These are phyloP conservation scores for Hebeloma cylindrosporum DNA, from an alignment of 768 basidiomycete species.

Conservation along the genomic window DNA sequence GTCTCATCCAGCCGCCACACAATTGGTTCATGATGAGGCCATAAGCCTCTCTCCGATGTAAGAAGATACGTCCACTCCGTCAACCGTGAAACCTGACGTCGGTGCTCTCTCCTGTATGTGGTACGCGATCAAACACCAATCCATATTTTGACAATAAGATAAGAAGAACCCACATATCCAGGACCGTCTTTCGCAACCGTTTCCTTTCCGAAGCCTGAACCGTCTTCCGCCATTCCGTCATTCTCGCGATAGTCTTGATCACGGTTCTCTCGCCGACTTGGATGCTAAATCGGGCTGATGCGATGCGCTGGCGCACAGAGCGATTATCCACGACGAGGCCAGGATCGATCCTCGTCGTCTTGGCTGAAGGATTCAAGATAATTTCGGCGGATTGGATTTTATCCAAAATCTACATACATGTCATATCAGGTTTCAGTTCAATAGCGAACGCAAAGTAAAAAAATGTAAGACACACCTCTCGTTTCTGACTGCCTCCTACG, in stretches of 20 bases:
- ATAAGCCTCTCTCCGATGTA: slow-evolving; percentile 78
- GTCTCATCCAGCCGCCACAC: slow-evolving; percentile 88
- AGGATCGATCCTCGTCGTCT: slow-evolving; percentile 53
- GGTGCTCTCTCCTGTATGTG: slow-evolving; percentile 66
- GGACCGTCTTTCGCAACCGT: slow-evolving; percentile 62
- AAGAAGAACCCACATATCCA: slow-evolving; percentile 61
- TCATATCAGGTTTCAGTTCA: too few relatives aligned
- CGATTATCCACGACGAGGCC: slow-evolving; percentile 51
- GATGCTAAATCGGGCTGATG: slow-evolving; percentile 58
- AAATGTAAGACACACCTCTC: slow-evolving; percentile 50
- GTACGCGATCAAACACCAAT: neutral
- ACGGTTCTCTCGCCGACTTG: slow-evolving; percentile 64
- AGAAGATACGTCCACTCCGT: slow-evolving; percentile 62
- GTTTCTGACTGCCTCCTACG: slow-evolving; percentile 65
- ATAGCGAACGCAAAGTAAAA: neutral
- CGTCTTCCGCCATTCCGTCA: slow-evolving; percentile 72
- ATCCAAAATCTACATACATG: slow-evolving; percentile 49
- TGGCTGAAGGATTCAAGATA: slow-evolving; percentile 48
- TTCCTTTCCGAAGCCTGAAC: slow-evolving; percentile 71
- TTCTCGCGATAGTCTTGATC: slow-evolving; percentile 59
- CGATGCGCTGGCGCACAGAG: slow-evolving; percentile 50
- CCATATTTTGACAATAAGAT: neutral
- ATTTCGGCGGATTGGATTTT: slow-evolving; percentile 53
- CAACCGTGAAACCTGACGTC: slow-evolving; percentile 63
- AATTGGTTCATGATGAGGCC: slow-evolving; percentile 56